These are phyloP conservation scores for Cryoendolithus antarcticus DNA, from an alignment of 2,329 filamentous ascomycete genomes.

Conservation along the genomic window DNA sequence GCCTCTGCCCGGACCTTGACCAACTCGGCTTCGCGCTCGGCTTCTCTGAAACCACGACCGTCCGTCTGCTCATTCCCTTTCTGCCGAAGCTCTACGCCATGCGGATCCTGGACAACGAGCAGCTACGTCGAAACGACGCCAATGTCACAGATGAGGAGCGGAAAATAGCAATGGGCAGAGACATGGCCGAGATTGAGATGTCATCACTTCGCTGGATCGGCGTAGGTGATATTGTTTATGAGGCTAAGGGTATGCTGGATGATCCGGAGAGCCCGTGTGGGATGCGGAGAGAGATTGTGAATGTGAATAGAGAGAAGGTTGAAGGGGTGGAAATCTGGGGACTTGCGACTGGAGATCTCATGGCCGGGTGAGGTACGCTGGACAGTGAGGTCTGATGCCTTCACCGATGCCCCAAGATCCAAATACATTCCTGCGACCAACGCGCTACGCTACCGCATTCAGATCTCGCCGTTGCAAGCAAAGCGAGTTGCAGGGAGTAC, in stretches of 20 bases:
- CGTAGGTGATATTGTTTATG: conserved; percentile 27
- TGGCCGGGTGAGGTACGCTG: background rate
- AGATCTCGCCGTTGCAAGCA: too few relatives aligned
- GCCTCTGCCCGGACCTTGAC: conserved; percentile 44
- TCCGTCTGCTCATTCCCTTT: conserved; percentile 21
- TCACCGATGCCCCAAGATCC: too few relatives aligned
- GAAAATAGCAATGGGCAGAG: conserved; percentile 19
- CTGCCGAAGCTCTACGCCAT: conserved; percentile 29
- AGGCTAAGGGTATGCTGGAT: conserved; percentile 19
- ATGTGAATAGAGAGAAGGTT: conserved; percentile 24
- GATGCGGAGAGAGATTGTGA: conserved; percentile 18
- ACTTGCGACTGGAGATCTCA: conserved; percentile 26
- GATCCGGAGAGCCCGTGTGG: conserved; percentile 14
- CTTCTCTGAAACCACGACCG: conserved; percentile 47
- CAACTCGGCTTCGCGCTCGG: conserved; percentile 44
- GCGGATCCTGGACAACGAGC: conserved; percentile 25
- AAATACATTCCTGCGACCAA: too few relatives aligned
- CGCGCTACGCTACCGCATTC: too few relatives aligned
- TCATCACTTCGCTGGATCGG: conserved; percentile 27
- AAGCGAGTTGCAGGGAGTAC: too few relatives aligned
- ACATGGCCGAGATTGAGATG: conserved; percentile 7
- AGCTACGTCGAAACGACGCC: conserved; percentile 8
- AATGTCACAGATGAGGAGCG: conserved; percentile 14
- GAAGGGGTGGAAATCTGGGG: conserved; percentile 34
- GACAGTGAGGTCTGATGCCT: too few relatives aligned